A percentile compares a stretch with the other conserved stretches of the same genome.
These are phyloP conservation scores for Niveomyces coronatus DNA, from an alignment of 2,329 filamentous ascomycete species.

Conservation along the genomic window DNA sequence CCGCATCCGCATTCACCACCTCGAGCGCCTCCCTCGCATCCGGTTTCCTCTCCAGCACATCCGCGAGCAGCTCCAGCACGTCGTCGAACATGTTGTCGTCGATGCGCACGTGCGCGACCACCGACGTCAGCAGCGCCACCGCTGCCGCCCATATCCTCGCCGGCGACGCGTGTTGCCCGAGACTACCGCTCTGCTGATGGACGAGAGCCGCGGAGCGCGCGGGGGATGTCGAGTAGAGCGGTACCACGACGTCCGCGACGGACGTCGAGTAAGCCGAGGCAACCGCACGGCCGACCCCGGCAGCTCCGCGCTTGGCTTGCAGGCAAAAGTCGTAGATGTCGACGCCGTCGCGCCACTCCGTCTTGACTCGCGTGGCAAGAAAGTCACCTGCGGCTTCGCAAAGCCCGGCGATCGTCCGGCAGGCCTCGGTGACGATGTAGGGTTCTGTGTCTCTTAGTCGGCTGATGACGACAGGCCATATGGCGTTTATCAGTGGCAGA, in stretches of 20 bases:
- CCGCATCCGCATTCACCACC: slow-evolving; percentile 58
- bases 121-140: slow-evolving; percentile 44
- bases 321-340: slow-evolving; percentile 41
- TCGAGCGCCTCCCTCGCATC: slow-evolving; percentile 50
- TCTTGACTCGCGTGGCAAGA: slow-evolving; percentile 62
- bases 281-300: slow-evolving; percentile 4
- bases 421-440: slow-evolving; percentile 60
- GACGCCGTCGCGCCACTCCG: slow-evolving; percentile 55
- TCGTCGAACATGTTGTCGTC: slow-evolving; percentile 63
- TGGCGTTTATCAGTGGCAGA: slow-evolving; percentile 75
- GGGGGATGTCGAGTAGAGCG: slow-evolving; percentile 19
- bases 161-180: slow-evolving; percentile 51
- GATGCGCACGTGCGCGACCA: slow-evolving; percentile 55
- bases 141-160: slow-evolving; percentile 55
- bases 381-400: slow-evolving; percentile 72
- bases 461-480: slow-evolving; percentile 77
- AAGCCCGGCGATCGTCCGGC: slow-evolving; percentile 56
- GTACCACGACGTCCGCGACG: slow-evolving; percentile 21
- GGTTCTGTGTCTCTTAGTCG: slow-evolving; percentile 56
- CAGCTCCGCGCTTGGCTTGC: slow-evolving; percentile 31
- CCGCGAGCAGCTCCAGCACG: slow-evolving; percentile 51
- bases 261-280: slow-evolving; percentile 8
- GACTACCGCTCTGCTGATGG: too few species aligned
- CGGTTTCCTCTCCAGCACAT: slow-evolving; percentile 32
- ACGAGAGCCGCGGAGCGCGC: too few species aligned